Evolutionary conservation across 257 asterid species (phyloP).

Genomic region (Galeopsis tetrahit): DNA sequence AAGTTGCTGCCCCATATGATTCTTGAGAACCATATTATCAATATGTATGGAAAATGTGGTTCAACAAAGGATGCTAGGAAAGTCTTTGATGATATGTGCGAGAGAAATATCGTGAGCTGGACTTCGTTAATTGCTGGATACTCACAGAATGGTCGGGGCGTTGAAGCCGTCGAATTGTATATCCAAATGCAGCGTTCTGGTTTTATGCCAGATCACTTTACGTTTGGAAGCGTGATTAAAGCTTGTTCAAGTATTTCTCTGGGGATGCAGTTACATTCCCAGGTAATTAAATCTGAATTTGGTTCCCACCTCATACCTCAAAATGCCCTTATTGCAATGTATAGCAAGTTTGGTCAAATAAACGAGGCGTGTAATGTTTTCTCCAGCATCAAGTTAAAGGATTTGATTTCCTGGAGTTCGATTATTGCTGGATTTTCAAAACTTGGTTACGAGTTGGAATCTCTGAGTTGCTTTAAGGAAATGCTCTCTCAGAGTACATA

Average conservation of each 20-base stretch:
- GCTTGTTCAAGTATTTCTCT: conserved; percentile 53
- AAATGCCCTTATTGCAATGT: conserved; percentile 78
- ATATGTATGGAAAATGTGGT: conserved; percentile 83
- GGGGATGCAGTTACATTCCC: conserved; percentile 69
- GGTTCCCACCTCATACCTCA: conserved; percentile 64
- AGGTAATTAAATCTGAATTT: conserved; percentile 58
- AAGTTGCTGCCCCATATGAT: conserved; percentile 55
- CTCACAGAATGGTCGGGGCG: conserved; percentile 54
- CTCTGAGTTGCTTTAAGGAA: conserved; percentile 59
- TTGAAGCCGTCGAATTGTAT: conserved; percentile 60
- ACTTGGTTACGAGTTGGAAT: conserved; percentile 65
- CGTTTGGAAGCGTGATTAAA: conserved; percentile 71
- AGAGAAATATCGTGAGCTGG: conserved; percentile 75
- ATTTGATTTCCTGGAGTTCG: conserved; percentile 86
- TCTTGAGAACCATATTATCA: conserved; percentile 71
- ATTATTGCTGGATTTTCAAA: conserved; percentile 75
- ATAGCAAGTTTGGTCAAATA: conserved; percentile 53
- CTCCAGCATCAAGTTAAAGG: conserved; percentile 48
- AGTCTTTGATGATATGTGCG: conserved; percentile 65
- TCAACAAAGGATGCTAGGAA: conserved; percentile 55
- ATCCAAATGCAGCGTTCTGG: conserved; percentile 57
- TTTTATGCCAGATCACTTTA: conserved; percentile 61
- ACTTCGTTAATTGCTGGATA: conserved; percentile 70
- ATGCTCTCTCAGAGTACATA: conserved; percentile 53
- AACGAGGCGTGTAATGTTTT: conserved; percentile 52